Evolutionary conservation across 805 yeast genomes (phyloP), one percentile per base, ranked within the genome.

Genomic region (Pichia eremophila): DNA sequence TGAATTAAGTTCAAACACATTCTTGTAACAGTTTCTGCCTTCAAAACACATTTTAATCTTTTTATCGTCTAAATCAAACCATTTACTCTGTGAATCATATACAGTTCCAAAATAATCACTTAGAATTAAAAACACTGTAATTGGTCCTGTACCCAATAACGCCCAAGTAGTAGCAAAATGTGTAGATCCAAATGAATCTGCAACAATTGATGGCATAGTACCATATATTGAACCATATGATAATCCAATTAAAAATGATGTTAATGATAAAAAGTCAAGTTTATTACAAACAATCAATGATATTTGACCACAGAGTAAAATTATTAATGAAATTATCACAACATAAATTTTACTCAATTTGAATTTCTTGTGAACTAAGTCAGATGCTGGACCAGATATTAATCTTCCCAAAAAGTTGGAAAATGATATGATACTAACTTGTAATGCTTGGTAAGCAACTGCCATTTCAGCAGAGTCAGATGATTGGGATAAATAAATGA

Each of bases 91-190:
- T 2, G 49, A 46, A 53, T 78, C 81, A 52, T 84, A 71, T 32
- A 76, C 73, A 10, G 54, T 47, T 1, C 87, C 88, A 54, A 85
- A 74, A 43, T 71, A 66, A 47, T 72, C 72, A 43, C 81, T 78
- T 51, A 83, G 68, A 2, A 69, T 44, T 54, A 75, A 77, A 39
- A 84, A 73, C 0, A 76, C 66, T 5, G 77, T 41, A 19, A 83
- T 64, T 1, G 88, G 87, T 8, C 90, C 90, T 0, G 88, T 79
- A 25, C 89, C 81, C 15, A 79, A 64, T 39, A 84, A 64, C 0
- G 91, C 88, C 91, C 93, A 85, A 1, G 82, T 72, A 0, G 90
- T 82, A 22, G 88, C 79, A 60, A 83, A 85, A 0, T 79, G 74
- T 8, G 65, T 70, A 0, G 85, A 74, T 2, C 90, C 90, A 65